A percentile compares a stretch with the other conserved stretches of the same genome.
Conservation (phyloP, 2,329 filamentous ascomycete genomes). For the Aschersonia sp. region DNA sequence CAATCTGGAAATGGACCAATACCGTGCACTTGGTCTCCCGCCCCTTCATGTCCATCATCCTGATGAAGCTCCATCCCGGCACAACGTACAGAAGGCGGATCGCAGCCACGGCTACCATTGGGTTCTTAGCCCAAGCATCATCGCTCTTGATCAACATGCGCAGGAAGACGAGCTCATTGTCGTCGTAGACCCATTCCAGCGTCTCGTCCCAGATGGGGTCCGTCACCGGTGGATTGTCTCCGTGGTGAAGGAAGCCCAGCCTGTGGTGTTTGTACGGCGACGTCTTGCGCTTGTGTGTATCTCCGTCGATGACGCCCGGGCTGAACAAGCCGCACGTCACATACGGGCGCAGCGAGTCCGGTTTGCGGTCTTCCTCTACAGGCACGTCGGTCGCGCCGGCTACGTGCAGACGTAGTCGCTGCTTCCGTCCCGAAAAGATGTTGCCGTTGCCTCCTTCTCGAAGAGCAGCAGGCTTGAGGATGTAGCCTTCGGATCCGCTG, state of each 20-base stretch:
- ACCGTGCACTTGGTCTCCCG: conserved; percentile 48
- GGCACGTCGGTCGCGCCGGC: conserved; percentile 50
- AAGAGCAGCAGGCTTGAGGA: conserved; percentile 48
- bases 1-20: conserved; percentile 45
- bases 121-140: conserved; percentile 46
- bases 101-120: conserved; percentile 44
- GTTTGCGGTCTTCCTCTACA: conserved; percentile 32
- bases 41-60: conserved; percentile 51
- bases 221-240: conserved; percentile 40
- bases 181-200: conserved; percentile 54
- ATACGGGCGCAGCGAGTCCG: conserved; percentile 45
- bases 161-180: conserved; percentile 51
- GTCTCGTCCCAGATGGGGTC: conserved; percentile 54
- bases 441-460: conserved; percentile 39
- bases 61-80: conserved; percentile 47
- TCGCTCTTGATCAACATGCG: conserved; percentile 54
- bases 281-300: conserved; percentile 48
- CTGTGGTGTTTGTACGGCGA: conserved; percentile 44
- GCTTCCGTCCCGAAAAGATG: conserved; percentile 28
- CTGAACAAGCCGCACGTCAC: conserved; percentile 51
- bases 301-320: conserved; percentile 31
- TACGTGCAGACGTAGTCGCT: conserved; percentile 40
- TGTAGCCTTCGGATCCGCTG: conserved; percentile 47
- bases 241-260: conserved; percentile 37
- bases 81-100: conserved; percentile 43